Percentiles rank a stretch among this genome's conserved stretches.
Conservation (phyloP, 768 basidiomycete genomes). For the Pholiota conissans region DNA sequence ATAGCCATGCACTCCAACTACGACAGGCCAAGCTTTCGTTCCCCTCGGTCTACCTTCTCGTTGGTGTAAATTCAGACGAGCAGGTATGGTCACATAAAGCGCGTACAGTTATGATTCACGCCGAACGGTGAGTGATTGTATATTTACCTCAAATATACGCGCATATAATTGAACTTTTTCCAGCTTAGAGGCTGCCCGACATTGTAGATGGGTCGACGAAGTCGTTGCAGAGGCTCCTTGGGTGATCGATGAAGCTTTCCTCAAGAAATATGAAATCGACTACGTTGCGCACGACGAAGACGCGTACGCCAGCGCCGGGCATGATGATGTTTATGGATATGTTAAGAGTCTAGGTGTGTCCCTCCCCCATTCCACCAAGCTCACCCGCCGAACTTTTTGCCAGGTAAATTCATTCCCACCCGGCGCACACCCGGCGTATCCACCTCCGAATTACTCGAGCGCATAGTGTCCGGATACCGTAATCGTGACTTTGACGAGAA, state of each 20-base stretch:
- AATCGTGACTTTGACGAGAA: slow-evolving; percentile 87
- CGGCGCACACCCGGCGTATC: slow-evolving; percentile 93
- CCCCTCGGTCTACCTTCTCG: slow-evolving; percentile 85
- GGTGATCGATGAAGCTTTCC: slow-evolving; percentile 79
- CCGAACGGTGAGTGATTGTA: slow-evolving; percentile 61
- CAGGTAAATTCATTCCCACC: slow-evolving; percentile 95
- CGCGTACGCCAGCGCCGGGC: slow-evolving; percentile 78
- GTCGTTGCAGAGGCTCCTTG: slow-evolving; percentile 90
- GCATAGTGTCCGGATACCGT: slow-evolving; percentile 88
- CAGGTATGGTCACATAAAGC: slow-evolving; percentile 80
- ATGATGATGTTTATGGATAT: slow-evolving; percentile 83
- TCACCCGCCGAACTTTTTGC: background rate
- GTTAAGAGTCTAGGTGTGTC: slow-evolving; percentile 78
- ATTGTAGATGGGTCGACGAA: slow-evolving; percentile 97
- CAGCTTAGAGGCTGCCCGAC: slow-evolving; percentile 87
- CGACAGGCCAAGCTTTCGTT: slow-evolving; percentile 97
- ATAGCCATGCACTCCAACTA: slow-evolving; percentile 92
- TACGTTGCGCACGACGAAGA: slow-evolving; percentile 97
- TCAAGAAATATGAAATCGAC: slow-evolving; percentile 87
- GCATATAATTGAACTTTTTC: slow-evolving; percentile 2
- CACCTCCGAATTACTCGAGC: slow-evolving; percentile 89
- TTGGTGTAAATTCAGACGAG: slow-evolving; percentile 91
- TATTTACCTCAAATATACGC: background rate
- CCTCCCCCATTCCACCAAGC: background rate
- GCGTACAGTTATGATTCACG: slow-evolving; percentile 82